Evolutionary conservation across 306 rosid species (phyloP), one percentile per base, ranked within the genome.

Genomic region (Castanea sativa): DNA sequence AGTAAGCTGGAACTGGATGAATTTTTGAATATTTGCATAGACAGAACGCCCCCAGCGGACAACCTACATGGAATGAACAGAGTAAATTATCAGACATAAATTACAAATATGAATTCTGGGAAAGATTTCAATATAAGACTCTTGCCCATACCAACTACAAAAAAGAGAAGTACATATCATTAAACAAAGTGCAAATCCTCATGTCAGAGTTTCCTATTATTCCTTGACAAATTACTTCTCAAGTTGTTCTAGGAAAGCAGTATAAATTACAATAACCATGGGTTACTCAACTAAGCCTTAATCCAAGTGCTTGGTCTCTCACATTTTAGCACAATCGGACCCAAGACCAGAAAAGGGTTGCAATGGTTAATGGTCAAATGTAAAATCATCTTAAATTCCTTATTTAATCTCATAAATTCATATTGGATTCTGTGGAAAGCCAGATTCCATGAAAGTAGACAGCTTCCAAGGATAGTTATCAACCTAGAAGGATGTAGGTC

Each of bases 1-100:
- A 5, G 99, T 95, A 53, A 95, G 98, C 85, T 92, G 99, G 85
- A 95, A 95, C 84, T 95, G 99, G 82, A 95, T 95, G 83, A 95
- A 95, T 80, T 95, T 95, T 87, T 95, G 99, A 85, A 95, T 92
- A 80, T 95, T 95, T 77, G 99, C 98, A 86, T 92, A 95, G 19
- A 95, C 99, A 84, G 99, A 95, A 65, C 99, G 97, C 71, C 99
- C 99, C 99, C 99, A 95, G 55, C 98, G 95, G 74, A 95, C 99
- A 88, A 95, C 99, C 99, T 95, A 83, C 61, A 76, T 38, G 64
- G 53, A 78, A 58, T 71, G 71, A 73, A 81, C 29, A 76, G 55
- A 84, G 75, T 23, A 68, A 55, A 74, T 45, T 72, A 79, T 55
- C 41, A 73, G 71, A 69, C 38, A 14, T 1, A 55, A 57, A 56